phyloP scores from a whole-genome alignment of 148 eudicot genomes.

The Talinum fruticosum region DNA sequence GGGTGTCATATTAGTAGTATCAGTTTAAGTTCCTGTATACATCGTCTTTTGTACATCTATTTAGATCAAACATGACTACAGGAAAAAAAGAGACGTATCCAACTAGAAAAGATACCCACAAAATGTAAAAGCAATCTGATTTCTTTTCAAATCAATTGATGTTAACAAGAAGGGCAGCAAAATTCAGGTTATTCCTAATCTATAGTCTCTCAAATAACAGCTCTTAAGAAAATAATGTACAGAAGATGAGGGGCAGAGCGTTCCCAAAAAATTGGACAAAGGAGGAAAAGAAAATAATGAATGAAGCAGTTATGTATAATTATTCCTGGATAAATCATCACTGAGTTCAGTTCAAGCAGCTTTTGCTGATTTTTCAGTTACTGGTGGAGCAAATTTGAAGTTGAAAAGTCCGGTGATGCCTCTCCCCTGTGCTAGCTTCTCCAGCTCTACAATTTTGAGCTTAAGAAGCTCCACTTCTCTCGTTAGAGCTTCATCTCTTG shows the following conservation, averaged over 20 bases:
- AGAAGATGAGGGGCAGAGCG: not conserved
- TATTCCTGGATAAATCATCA: not conserved
- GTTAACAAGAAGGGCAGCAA: not conserved
- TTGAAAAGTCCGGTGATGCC: conserved; percentile 58
- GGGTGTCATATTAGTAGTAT: not conserved
- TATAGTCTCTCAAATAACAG: not conserved
- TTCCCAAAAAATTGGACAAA: not conserved
- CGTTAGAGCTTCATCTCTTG: conserved; percentile 53
- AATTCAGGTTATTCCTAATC: not conserved
- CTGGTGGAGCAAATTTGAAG: conserved; percentile 28
- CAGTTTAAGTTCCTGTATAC: too few species aligned
- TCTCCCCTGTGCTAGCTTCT: conserved; percentile 49
- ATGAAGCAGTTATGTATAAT: not conserved
- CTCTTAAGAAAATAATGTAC: conserved; percentile 14
- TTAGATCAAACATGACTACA: not conserved
- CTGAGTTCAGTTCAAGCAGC: conserved; percentile 43
- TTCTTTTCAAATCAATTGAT: not conserved
- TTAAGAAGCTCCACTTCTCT: conserved; percentile 58
- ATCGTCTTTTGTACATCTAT: too few species aligned
- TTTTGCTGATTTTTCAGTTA: conserved; percentile 35
- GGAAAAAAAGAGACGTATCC: not conserved
- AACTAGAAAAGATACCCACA: not conserved
- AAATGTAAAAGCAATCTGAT: not conserved
- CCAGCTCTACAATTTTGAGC: conserved; percentile 51
- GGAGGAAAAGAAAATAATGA: not conserved